phyloP scores from a whole-genome alignment of 2,329 filamentous ascomycete species.

The Colletotrichum sp. region DNA sequence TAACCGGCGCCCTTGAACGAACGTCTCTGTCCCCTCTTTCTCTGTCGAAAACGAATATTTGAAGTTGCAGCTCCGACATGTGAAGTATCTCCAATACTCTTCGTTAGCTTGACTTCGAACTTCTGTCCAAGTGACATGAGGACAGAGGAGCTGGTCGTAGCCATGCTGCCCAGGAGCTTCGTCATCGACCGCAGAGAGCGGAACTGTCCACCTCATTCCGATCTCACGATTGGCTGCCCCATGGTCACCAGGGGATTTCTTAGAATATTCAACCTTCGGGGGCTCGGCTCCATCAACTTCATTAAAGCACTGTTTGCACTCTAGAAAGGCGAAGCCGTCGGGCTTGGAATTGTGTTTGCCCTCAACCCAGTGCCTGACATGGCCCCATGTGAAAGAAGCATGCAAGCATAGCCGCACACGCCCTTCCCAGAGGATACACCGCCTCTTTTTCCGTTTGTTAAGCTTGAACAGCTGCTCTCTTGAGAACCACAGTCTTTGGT shows the following conservation, averaged over 20 bases:
- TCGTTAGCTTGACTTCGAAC: neutral
- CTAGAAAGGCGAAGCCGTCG: neutral
- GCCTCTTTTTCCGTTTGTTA: fast-evolving
- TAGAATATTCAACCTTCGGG: neutral
- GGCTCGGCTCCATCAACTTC: fast-evolving
- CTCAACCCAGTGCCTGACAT: neutral
- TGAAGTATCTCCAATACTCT: fast-evolving
- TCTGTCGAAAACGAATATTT: neutral
- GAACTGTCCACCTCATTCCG: neutral
- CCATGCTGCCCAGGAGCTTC: fast-evolving
- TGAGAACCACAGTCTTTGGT: neutral
- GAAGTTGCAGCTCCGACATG: neutral
- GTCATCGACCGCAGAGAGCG: fast-evolving
- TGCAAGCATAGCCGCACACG: neutral
- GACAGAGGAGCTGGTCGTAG: neutral
- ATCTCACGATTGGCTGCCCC: no score
- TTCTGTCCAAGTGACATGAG: neutral
- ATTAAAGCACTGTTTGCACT: fast-evolving
- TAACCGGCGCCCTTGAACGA: neutral
- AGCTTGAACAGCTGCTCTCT: neutral
- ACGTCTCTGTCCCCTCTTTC: fast-evolving
- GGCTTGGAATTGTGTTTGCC: fast-evolving
- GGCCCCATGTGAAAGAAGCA: neutral
- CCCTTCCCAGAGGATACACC: neutral
- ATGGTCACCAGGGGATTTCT: no score